phyloP scores from a whole-genome alignment of 352 stramenopile genomes.

The Plasmopara viticola region DNA sequence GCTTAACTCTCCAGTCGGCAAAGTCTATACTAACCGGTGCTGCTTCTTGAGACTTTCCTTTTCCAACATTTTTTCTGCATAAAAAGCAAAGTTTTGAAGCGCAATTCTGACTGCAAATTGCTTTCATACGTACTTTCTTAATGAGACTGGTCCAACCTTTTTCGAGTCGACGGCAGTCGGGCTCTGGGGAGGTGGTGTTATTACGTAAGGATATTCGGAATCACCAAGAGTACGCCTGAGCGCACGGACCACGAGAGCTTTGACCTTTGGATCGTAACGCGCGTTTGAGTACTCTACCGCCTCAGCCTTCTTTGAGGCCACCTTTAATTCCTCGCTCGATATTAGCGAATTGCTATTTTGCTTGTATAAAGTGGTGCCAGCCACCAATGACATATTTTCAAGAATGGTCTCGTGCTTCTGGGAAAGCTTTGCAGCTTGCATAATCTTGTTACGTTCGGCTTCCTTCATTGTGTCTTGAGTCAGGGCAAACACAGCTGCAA shows the following conservation, averaged over 20 bases:
- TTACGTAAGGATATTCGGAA: conserved; percentile 77
- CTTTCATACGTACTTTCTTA: conserved; percentile 56
- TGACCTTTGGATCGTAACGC: conserved; percentile 71
- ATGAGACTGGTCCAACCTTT: conserved; percentile 50
- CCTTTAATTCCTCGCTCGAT: conserved; percentile 55
- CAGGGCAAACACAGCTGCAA: conserved; percentile 91
- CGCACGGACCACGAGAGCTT: conserved; percentile 46
- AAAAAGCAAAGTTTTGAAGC: conserved; percentile 3
- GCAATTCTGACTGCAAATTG: background rate
- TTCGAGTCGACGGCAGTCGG: conserved; percentile 33
- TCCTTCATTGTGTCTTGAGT: conserved; percentile 89
- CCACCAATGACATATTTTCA: conserved; percentile 63
- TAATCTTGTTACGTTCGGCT: conserved; percentile 78
- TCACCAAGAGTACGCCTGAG: conserved; percentile 61
- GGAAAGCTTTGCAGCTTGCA: conserved; percentile 77
- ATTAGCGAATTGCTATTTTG: conserved; percentile 56
- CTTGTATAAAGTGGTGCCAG: conserved; percentile 45
- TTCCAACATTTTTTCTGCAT: conserved; percentile 34
- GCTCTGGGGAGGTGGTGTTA: conserved; percentile 52
- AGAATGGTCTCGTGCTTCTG: conserved; percentile 56
- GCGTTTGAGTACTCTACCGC: conserved; percentile 73
- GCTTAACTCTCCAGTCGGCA: background rate
- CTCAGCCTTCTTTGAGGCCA: conserved; percentile 55
- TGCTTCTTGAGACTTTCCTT: conserved; percentile 20
- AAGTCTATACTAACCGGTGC: conserved; percentile 9